These are phyloP conservation scores for Thermomucor indicae-seudaticae DNA, from an alignment of 371 early-diverging fungal genomes.

Conservation along the genomic window DNA sequence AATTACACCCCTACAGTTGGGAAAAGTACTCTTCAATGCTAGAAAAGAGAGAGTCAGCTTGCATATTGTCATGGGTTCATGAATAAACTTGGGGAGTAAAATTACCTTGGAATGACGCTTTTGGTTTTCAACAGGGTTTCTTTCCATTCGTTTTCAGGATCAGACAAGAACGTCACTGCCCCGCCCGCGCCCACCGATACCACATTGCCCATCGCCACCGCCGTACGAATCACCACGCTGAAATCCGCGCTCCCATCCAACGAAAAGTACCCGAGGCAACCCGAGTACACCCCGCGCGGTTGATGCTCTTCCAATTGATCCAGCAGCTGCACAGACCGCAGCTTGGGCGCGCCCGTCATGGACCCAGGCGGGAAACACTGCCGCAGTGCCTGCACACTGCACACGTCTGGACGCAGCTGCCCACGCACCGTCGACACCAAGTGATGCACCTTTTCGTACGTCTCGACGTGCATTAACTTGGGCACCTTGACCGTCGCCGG, in stretches of 20 bases:
- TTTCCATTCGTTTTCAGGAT: constrained; percentile 82
- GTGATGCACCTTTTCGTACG: constrained; percentile 91
- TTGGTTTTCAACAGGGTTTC: constrained; percentile 70
- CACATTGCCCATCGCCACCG: constrained; percentile 32
- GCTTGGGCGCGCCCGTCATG: constrained; percentile 98
- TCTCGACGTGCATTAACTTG: constrained; percentile 84
- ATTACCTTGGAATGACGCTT: constrained; percentile 49
- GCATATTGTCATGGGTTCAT: too few species aligned
- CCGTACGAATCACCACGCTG: constrained; percentile 85
- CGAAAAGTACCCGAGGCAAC: constrained; percentile 88
- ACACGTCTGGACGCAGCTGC: constrained; percentile 51
- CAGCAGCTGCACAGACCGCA: constrained; percentile 78
- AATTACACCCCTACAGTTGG: too few species aligned
- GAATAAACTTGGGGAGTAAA: not conserved
- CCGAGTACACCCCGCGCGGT: constrained; percentile 89
- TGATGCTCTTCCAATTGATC: constrained; percentile 65
- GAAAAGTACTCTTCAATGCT: constrained; percentile 5
- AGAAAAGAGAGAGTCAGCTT: not conserved
- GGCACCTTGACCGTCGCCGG: constrained; percentile 77
- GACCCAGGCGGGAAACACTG: constrained; percentile 93
- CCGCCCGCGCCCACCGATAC: constrained; percentile 92
- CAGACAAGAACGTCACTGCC: constrained; percentile 83
- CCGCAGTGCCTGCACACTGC: constrained; percentile 70
- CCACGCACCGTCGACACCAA: constrained; percentile 86
- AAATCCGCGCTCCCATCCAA: constrained; percentile 61